Percentiles rank a stretch among this genome's conserved stretches.
These are phyloP conservation scores for Fusarium sp. DNA, from an alignment of 2,329 filamentous ascomycete genomes.

Conservation along the genomic window DNA sequence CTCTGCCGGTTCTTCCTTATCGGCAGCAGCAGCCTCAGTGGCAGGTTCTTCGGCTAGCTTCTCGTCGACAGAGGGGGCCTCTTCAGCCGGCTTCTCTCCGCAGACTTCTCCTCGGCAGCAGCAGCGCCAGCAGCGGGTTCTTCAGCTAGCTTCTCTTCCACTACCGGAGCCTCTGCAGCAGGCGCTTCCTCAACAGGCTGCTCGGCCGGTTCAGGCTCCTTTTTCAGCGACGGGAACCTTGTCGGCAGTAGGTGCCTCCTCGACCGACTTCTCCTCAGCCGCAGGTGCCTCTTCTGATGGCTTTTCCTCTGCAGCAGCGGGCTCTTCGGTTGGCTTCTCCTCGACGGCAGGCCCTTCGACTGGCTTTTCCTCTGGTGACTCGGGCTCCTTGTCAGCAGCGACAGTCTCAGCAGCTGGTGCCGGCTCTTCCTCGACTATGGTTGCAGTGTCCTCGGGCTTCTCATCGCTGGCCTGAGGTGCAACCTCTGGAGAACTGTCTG, in stretches of 20 bases:
- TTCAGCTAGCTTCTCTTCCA: not conserved
- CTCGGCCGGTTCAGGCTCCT: not conserved
- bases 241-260: not conserved
- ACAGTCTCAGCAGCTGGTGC: not conserved
- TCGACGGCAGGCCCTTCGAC: not conserved
- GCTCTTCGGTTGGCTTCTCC: not conserved
- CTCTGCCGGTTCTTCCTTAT: conserved; percentile 6
- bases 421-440: conserved; percentile 3
- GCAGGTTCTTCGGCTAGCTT: not conserved
- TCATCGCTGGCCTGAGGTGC: not conserved
- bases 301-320: not conserved
- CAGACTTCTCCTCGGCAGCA: not conserved
- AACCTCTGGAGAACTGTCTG: conserved; percentile 9
- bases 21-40: not conserved
- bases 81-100: conserved; percentile 12
- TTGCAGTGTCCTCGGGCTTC: conserved; percentile 10
- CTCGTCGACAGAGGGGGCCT: conserved; percentile 5
- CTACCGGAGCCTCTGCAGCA: not conserved
- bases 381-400: conserved; percentile 4
- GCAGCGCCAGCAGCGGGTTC: not conserved
- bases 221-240: not conserved
- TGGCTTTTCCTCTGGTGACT: not conserved
- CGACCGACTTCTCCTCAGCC: not conserved
- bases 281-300: not conserved
- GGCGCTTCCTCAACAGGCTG: not conserved